Conservation (phyloP, 2,329 filamentous ascomycete genomes). For the Colletotrichum horii region DNA sequence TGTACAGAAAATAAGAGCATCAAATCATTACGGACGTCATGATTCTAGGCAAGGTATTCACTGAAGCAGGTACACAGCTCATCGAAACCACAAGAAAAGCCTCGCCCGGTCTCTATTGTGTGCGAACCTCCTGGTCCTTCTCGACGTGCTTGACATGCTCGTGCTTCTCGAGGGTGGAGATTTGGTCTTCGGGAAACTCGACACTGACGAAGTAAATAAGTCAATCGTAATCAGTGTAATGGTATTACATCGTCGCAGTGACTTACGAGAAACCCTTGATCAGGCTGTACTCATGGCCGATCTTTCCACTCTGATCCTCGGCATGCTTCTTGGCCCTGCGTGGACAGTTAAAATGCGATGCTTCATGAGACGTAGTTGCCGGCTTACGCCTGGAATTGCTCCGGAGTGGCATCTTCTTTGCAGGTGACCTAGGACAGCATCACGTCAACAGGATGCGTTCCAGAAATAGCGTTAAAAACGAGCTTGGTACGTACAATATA, state of each 20-base stretch:
- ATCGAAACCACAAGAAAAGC: not conserved
- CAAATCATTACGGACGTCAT: not conserved
- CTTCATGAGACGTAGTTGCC: not conserved
- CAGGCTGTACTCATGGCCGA: slow-evolving; percentile 82
- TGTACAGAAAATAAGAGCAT: not conserved
- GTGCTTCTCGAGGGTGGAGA: slow-evolving; percentile 70
- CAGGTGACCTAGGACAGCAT: slow-evolving; percentile 70
- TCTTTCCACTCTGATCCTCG: slow-evolving; percentile 78
- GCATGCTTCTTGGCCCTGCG: slow-evolving; percentile 78
- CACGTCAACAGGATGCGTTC: slow-evolving; percentile 18
- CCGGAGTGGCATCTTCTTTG: slow-evolving; percentile 70
- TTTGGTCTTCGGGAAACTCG: slow-evolving; percentile 69
- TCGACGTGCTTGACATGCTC: slow-evolving; percentile 80
- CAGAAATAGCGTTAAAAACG: not conserved
- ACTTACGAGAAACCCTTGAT: slow-evolving; percentile 94
- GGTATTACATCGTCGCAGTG: not conserved
- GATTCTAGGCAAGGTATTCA: not conserved
- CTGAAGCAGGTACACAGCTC: not conserved
- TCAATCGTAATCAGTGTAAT: not conserved
- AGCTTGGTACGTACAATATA: slow-evolving; percentile 54
- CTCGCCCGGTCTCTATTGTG: slow-evolving; percentile 60
- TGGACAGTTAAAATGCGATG: not conserved
- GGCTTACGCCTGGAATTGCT: slow-evolving; percentile 71
- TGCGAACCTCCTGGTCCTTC: slow-evolving; percentile 71
- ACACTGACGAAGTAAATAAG: slow-evolving; percentile 59